Conservation (phyloP, 2,329 filamentous ascomycete genomes). For the Pseudogymnoascus sp. region DNA sequence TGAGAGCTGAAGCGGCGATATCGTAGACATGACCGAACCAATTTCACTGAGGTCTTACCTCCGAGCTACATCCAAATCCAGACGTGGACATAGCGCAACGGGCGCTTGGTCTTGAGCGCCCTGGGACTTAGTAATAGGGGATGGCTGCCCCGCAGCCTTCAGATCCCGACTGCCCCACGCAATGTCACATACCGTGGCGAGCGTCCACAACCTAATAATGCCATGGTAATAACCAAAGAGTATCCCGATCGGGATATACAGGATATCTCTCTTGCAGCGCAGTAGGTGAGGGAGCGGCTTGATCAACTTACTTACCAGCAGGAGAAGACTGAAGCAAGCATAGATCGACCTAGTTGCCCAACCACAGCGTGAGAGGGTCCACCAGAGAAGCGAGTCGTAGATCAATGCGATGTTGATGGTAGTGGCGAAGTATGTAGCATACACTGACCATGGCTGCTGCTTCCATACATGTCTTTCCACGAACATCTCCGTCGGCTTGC, state of each 20-base stretch:
- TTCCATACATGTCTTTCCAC: too few relatives aligned
- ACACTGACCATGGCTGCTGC: too few relatives aligned
- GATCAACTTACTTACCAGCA: neutral
- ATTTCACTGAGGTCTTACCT: neutral
- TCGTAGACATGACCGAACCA: neutral
- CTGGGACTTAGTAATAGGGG: neutral
- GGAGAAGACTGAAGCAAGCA: neutral
- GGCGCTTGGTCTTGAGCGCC: neutral
- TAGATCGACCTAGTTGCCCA: neutral
- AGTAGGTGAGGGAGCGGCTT: neutral
- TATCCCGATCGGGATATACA: neutral
- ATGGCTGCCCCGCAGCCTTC: neutral
- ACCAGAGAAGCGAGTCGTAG: neutral
- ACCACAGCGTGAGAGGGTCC: neutral
- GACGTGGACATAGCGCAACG: neutral
- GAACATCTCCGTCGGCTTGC: too few relatives aligned
- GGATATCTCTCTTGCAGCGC: neutral
- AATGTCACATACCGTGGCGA: neutral
- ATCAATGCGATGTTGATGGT: neutral
- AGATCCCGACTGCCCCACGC: neutral
- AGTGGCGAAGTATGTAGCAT: neutral
- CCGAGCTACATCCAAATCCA: neutral
- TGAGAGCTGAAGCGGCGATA: neutral
- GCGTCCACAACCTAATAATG: neutral
- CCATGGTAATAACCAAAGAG: neutral